Base-by-base conservation (phyloP, 495 filamentous ascomycete species). In the Pyrenula aspistea region DNA sequence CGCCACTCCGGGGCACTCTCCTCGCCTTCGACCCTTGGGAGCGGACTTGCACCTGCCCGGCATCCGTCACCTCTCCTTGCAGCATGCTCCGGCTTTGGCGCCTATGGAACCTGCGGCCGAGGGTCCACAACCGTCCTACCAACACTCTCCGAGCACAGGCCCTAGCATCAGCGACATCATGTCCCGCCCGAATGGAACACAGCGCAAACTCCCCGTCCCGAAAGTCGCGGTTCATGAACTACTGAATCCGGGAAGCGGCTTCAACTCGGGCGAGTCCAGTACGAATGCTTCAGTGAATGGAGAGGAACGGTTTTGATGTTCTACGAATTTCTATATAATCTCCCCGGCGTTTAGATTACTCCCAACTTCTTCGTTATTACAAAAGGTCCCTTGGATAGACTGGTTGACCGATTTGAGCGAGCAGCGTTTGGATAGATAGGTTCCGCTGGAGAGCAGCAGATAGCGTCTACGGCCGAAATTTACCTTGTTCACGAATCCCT, bases 1-100 rank as follows among this genome's bases (percentile, higher is more conserved):
- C 49, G 93, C 91, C 25, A 98, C 93, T 1, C 93, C 93, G 0
- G 90, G 90, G 24, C 93, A 97, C 72, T 97, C 94, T 2, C 93
- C 93, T 21, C 89, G 93, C 24, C 76, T 98, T 55, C 83, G 87
- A 54, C 93, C 93, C 3, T 78, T 84, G 57, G 82, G 82, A 25
- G 67, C 75, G 61, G 87, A 90, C 67, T 69, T 87, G 60, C 85
- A 87, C 55, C 77, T 97, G 31, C 92, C 93, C 8, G 85, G 83
- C n/a, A 86, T 98, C 61, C 86, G 93, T 53, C 87, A 92, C 62
- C 73, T 97, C 49, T 87, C 88, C 12, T 74, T 97, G 42, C 85
- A 91, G 53, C 88, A 90, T 65, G 85, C 86, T n/a, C 93, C 93
- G 2, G 89, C 90, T 0, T 74, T 96, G 55, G 88, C 91, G 12